These are phyloP conservation scores for Lindgomyces ingoldianus DNA, from an alignment of 495 filamentous ascomycete genomes.

Conservation along the genomic window DNA sequence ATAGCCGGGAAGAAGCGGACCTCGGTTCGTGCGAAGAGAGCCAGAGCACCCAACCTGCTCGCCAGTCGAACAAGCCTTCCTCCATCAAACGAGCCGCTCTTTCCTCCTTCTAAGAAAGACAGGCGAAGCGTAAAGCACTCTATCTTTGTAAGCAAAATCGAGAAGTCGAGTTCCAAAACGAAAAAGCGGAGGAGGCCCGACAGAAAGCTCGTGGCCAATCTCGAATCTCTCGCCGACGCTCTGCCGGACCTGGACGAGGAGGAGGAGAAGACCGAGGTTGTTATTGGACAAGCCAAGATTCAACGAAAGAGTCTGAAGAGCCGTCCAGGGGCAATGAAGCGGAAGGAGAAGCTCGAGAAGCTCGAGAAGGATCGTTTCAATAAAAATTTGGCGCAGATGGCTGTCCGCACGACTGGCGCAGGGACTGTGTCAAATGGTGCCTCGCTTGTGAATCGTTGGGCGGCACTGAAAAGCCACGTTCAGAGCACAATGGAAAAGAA, in stretches of 20 bases:
- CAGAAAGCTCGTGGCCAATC: conserved; percentile 75
- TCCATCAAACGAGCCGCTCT: conserved; percentile 7
- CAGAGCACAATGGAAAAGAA: conserved; percentile 74
- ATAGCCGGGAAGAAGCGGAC: conserved; percentile 21
- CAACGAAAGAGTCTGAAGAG: conserved; percentile 69
- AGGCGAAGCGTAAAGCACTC: conserved; percentile 77
- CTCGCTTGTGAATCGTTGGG: conserved; percentile 63
- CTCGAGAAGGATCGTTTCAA: conserved; percentile 80
- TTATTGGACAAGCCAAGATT: conserved; percentile 53
- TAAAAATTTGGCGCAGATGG: conserved; percentile 69
- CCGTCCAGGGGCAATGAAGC: conserved; percentile 77
- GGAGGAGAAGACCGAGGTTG: conserved; percentile 40
- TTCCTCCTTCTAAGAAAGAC: conserved; percentile 63
- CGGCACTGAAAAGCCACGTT: conserved; percentile 67
- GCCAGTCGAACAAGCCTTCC: neutral
- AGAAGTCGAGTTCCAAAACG: conserved; percentile 57
- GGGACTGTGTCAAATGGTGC: conserved; percentile 35
- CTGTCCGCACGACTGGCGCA: conserved; percentile 45
- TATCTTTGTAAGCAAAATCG: conserved; percentile 70
- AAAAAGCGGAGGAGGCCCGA: conserved; percentile 65
- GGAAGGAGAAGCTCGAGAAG: conserved; percentile 74
- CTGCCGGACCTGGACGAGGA: conserved; percentile 60
- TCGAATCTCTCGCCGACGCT: conserved; percentile 76
- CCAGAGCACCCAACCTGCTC: neutral
- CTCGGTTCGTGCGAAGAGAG: conserved; percentile 2